These are phyloP conservation scores for Phialophora chinensis DNA, from an alignment of 2,329 filamentous ascomycete species.

Conservation along the genomic window DNA sequence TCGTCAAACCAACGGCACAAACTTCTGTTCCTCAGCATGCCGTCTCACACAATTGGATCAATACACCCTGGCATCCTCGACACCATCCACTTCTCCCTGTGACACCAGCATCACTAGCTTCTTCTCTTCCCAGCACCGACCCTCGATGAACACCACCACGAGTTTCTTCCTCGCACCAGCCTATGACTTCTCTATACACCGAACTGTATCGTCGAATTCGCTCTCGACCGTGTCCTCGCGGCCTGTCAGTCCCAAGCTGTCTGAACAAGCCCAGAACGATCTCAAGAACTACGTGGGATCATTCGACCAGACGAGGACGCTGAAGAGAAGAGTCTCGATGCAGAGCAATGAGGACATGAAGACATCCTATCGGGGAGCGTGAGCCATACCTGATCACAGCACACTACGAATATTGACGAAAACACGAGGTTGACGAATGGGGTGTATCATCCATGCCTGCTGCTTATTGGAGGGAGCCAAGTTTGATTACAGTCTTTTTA, in stretches of 20 bases:
- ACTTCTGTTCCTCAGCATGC: conserved; percentile 93
- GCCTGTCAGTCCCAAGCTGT: conserved; percentile 77
- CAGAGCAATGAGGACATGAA: conserved; percentile 37
- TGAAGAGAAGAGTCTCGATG: conserved; percentile 46
- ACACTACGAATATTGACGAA: conserved; percentile 9
- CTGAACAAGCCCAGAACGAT: conserved; percentile 77
- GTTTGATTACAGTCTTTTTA: conserved; percentile 17
- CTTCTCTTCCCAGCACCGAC: conserved; percentile 22
- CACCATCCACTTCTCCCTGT: conserved; percentile 43
- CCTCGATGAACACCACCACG: conserved; percentile 40
- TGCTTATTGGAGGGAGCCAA: background rate
- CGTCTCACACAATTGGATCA: conserved; percentile 81
- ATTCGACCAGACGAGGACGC: conserved; percentile 77
- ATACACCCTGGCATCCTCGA: conserved; percentile 43
- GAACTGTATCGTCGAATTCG: conserved; percentile 36
- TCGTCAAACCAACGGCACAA: conserved; percentile 78
- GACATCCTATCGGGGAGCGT: conserved; percentile 21
- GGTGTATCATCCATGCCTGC: background rate
- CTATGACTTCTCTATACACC: conserved; percentile 72
- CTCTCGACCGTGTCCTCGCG: conserved; percentile 57
- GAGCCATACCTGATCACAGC: background rate
- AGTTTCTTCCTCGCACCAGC: conserved; percentile 74
- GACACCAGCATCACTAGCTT: conserved; percentile 56
- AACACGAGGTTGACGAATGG: conserved; percentile 17
- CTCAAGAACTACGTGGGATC: conserved; percentile 84